These are phyloP conservation scores for Colletotrichum costaricense DNA, from an alignment of 2,329 filamentous ascomycete species.

Conservation along the genomic window DNA sequence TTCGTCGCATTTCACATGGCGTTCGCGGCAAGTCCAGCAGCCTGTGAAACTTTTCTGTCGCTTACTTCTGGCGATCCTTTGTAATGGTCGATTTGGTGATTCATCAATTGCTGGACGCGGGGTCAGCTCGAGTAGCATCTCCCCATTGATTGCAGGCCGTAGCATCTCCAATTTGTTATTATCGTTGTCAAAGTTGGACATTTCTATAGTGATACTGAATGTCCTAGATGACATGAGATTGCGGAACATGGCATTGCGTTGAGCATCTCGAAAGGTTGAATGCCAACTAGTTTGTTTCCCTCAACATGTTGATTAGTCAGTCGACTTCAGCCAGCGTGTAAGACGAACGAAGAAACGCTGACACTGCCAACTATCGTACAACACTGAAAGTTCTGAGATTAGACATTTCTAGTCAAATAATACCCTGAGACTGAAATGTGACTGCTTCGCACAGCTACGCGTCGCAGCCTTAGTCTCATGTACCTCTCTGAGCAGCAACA, in stretches of 20 bases:
- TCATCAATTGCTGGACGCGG: neutral
- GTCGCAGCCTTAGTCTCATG: no score
- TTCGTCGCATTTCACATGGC: constrained; percentile 50
- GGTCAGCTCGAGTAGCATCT: no score
- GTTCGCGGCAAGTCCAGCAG: constrained; percentile 50
- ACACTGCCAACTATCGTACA: no score
- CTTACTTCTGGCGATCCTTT: neutral
- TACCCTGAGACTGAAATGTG: no score
- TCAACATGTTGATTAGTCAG: neutral
- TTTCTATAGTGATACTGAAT: neutral
- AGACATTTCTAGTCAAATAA: no score
- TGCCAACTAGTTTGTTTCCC: neutral
- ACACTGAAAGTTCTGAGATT: no score
- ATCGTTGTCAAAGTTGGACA: neutral
- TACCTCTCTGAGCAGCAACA: no score
- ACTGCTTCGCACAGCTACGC: no score
- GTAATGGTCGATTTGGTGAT: neutral
- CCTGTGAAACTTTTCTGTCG: constrained; percentile 44
- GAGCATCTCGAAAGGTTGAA: neutral
- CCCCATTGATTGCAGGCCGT: constrained; percentile 38
- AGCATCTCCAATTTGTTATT: neutral
- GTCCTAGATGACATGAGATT: neutral
- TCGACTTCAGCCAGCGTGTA: neutral
- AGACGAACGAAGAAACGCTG: no score
- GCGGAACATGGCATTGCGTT: neutral